Base-by-base conservation (phyloP, 805 yeast species). In the Saturnispora galanensis region DNA sequence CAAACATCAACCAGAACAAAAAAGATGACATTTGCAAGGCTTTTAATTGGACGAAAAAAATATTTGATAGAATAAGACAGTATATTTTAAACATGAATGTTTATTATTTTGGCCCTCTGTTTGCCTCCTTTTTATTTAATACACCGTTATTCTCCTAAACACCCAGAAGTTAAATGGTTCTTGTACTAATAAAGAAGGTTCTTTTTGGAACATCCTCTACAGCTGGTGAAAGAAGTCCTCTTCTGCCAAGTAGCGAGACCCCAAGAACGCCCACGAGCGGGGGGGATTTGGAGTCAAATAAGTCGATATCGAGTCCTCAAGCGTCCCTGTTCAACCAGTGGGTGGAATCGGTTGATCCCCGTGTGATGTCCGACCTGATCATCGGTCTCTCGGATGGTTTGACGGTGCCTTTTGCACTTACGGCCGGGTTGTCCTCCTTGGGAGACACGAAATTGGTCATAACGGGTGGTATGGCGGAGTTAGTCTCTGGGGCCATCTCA, bases 351-450 rank as follows among this genome's bases (percentile, higher is more conserved):
- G 70, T 84, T 42, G 93, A 84, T 59, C 98, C 98, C 9, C 77
- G 98, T 61, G 89, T 89, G 21, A 85, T 90, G 82, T 81, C 93
- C 38, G 97, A 90, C 62, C 73, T 85, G 45, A 87, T 90, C 53
- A 90, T 90, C 58, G 98, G 98, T 5, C 74, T 90, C 41, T 81
- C 93, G 31, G 98, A 90, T 62, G 98, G 98, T 4, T 73, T 90
- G 52, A 90, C 97, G 0, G 98, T 90, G 35, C 98, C 98, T n/a
- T 90, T 90, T 71, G 98, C 98, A 2, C 73, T 93, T 54, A 93
- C 97, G 1, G 97, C 98, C 0, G 98, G 97, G 40, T 73, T 90
- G 45, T 83, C 95, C 1, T 81, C 94, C 1, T 73, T 90, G 43
- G 98, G 98, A 43, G 84, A 86, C 62, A 70, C 96, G 13, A 83